A percentile compares a stretch with the other conserved stretches of the same genome.
Evolutionary conservation across 2,329 filamentous ascomycete genomes (phyloP).

Genomic region (Sporothrix brunneoviolacea): DNA sequence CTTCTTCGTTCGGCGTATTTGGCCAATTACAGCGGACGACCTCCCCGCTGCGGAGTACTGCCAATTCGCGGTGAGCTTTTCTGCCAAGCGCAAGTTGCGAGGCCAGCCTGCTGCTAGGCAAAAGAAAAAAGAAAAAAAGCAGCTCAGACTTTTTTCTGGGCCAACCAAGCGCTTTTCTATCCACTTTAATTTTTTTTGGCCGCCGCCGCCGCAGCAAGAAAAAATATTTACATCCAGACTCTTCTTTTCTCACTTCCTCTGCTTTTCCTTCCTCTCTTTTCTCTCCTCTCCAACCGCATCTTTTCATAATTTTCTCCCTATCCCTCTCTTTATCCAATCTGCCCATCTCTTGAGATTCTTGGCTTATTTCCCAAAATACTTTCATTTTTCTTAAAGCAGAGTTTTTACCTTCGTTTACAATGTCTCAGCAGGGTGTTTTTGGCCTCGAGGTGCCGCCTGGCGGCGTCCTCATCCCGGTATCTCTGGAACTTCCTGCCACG

Average conservation of each 20-base stretch:
- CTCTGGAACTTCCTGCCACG: conserved; percentile 72
- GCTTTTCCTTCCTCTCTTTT: conserved; percentile 19
- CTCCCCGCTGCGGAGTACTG: not conserved
- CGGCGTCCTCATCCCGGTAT: conserved; percentile 73
- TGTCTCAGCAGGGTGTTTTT: conserved; percentile 49
- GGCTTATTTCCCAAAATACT: not conserved
- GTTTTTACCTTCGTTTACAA: conserved; percentile 6
- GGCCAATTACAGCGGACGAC: not conserved
- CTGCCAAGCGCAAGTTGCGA: conserved; percentile 1
- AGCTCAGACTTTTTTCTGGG: conserved; percentile 18
- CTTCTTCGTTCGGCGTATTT: not conserved
- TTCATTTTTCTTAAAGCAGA: not conserved
- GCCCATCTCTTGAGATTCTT: too few relatives aligned
- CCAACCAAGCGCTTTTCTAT: conserved; percentile 10
- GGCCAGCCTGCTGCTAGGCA: not conserved
- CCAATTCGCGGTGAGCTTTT: conserved; percentile 9
- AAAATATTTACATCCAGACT: conserved; percentile 17
- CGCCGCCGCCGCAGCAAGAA: conserved; percentile 6
- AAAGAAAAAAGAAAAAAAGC: too few relatives aligned
- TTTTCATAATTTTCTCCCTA: not conserved
- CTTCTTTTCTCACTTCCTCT: conserved; percentile 23
- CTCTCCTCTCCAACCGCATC: conserved; percentile 17
- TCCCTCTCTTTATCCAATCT: conserved; percentile 10
- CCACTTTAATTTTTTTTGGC: conserved; percentile 19
- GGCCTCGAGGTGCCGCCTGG: conserved; percentile 85